These are phyloP conservation scores for Anacardium occidentale DNA, from an alignment of 345 rosid species.

Conservation along the genomic window DNA sequence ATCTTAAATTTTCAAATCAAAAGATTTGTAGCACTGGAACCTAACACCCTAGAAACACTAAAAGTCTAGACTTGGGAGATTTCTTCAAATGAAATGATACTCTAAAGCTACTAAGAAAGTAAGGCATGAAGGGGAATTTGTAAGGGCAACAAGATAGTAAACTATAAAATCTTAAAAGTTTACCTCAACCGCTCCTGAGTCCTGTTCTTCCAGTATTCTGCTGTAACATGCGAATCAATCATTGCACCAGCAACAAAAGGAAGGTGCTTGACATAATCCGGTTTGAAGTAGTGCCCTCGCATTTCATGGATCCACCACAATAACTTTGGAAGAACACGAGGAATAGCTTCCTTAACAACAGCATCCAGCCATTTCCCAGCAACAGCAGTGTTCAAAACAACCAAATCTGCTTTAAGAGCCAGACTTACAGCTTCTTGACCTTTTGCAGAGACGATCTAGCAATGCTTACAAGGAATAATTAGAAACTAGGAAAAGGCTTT, in stretches of 20 bases:
- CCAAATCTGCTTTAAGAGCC: slow-evolving; percentile 76
- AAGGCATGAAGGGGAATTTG: neutral
- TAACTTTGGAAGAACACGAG: slow-evolving; percentile 69
- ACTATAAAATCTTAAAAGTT: slow-evolving; percentile 9
- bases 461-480: neutral
- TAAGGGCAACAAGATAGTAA: neutral
- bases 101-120: neutral
- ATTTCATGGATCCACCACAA: slow-evolving; percentile 99
- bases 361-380: slow-evolving; percentile 93
- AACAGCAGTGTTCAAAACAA: slow-evolving; percentile 87
- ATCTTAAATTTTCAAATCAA: neutral
- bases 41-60: neutral
- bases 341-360: slow-evolving; percentile 68
- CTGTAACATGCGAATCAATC: slow-evolving; percentile 91
- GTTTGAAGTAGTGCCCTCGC: slow-evolving; percentile 91
- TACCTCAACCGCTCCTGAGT: slow-evolving; percentile 52
- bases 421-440: slow-evolving; percentile 60
- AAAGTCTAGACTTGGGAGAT: neutral
- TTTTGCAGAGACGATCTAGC: slow-evolving; percentile 63
- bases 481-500: slow-evolving; percentile 8
- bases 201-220: slow-evolving; percentile 87
- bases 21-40: neutral
- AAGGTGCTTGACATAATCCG: slow-evolving; percentile 86
- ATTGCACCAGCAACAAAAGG: slow-evolving; percentile 88
- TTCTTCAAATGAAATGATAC: neutral